These are phyloP conservation scores for Plasmodium relictum DNA, from an alignment of 169 alveolate genomes.

Conservation along the genomic window DNA sequence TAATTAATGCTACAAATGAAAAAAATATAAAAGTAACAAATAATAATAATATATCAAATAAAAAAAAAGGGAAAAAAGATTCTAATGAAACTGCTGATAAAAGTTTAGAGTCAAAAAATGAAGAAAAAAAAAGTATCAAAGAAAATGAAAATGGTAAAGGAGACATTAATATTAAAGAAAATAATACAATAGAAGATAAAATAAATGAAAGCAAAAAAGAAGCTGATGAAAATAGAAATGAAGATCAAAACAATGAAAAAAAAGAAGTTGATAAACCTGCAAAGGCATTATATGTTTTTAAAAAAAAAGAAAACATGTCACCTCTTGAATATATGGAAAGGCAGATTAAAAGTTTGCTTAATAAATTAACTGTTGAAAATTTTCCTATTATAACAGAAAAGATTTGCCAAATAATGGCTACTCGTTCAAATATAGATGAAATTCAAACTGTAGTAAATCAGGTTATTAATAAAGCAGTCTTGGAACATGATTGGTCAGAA, in stretches of 20 bases:
- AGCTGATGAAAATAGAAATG: background rate
- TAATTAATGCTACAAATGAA: background rate
- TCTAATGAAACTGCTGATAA: slow-evolving; percentile 18
- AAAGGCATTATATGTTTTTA: slow-evolving; percentile 62
- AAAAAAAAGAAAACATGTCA: slow-evolving; percentile 77
- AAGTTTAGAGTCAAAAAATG: slow-evolving; percentile 13
- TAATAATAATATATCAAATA: background rate
- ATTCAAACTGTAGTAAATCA: slow-evolving; percentile 87
- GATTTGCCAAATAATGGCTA: slow-evolving; percentile 88
- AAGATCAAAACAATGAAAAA: slow-evolving; percentile 8
- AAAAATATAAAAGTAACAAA: slow-evolving; percentile 1
- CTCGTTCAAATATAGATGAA: slow-evolving; percentile 82
- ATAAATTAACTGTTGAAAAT: slow-evolving; percentile 92
- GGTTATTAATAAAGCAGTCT: slow-evolving; percentile 90
- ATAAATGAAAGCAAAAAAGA: background rate
- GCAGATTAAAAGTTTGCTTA: slow-evolving; percentile 88
- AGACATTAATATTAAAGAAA: background rate
- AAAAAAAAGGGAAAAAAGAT: slow-evolving; percentile 39
- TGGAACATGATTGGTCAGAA: slow-evolving; percentile 94
- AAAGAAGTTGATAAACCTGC: slow-evolving; percentile 52
- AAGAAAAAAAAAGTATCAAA: background rate
- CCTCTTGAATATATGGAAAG: slow-evolving; percentile 87
- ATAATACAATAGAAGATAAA: slow-evolving; percentile 2
- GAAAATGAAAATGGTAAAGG: background rate
- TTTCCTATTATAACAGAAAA: slow-evolving; percentile 92